Percentiles rank a stretch among this genome's conserved stretches.
These are phyloP conservation scores for Terana coerulea DNA, from an alignment of 768 basidiomycete genomes.

Conservation along the genomic window DNA sequence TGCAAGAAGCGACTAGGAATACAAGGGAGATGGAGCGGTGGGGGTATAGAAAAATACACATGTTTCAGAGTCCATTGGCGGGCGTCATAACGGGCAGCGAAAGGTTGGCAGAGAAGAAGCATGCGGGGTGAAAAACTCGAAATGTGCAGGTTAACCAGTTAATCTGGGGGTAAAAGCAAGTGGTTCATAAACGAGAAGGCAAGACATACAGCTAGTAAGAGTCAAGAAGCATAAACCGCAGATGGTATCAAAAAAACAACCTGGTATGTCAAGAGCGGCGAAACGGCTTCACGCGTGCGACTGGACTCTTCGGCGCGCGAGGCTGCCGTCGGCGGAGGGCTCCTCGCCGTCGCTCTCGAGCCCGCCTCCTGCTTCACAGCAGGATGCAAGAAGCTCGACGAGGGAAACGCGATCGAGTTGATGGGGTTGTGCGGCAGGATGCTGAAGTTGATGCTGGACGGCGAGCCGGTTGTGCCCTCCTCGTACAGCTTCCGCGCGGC, in stretches of 20 bases:
- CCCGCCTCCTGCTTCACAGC: constrained; percentile 60
- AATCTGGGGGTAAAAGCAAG: background rate
- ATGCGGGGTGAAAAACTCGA: background rate
- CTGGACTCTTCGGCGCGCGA: background rate
- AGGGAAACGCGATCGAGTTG: constrained; percentile 36
- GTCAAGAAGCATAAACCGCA: too few relatives aligned
- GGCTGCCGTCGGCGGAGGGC: constrained; percentile 21
- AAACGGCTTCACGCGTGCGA: constrained; percentile 15
- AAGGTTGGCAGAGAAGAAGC: constrained; percentile 9
- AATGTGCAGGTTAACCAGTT: background rate
- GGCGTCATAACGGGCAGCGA: constrained; percentile 27
- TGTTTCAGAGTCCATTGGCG: constrained; percentile 3
- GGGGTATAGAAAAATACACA: constrained; percentile 7
- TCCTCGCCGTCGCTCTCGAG: constrained; percentile 64
- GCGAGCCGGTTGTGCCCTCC: constrained; percentile 67
- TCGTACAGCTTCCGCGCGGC: constrained; percentile 83
- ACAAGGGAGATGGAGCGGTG: constrained; percentile 13
- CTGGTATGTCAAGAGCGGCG: too few relatives aligned
- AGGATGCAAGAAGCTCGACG: constrained; percentile 32
- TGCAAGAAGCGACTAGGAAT: constrained; percentile 2
- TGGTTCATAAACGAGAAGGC: constrained; percentile 1
- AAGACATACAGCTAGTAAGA: too few relatives aligned
- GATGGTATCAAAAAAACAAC: too few relatives aligned
- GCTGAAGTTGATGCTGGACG: constrained; percentile 78
- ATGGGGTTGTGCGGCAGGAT: constrained; percentile 65